phyloP scores from a whole-genome alignment of 768 basidiomycete species.

The Suillus subalutaceus region DNA sequence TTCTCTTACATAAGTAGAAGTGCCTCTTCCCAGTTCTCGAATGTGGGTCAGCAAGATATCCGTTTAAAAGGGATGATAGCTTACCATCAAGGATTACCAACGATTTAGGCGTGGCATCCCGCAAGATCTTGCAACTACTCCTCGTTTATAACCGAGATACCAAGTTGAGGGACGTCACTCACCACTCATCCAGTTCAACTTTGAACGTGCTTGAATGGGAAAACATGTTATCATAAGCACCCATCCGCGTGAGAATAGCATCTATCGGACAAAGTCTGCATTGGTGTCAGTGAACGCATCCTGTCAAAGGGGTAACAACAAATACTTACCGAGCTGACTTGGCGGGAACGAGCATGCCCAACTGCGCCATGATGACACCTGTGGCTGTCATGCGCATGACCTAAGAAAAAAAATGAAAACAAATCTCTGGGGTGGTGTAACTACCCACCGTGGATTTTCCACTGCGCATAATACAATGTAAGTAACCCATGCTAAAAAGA shows the following conservation, averaged over 20 bases:
- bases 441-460: slow-evolving; percentile 73
- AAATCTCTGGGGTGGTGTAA: neutral
- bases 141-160: slow-evolving; percentile 3
- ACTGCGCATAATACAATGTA: slow-evolving; percentile 35
- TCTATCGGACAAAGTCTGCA: slow-evolving; percentile 85
- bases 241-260: slow-evolving; percentile 94
- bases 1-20: slow-evolving; percentile 81
- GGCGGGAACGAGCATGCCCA: slow-evolving; percentile 96
- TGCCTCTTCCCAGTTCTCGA: slow-evolving; percentile 90
- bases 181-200: slow-evolving; percentile 98
- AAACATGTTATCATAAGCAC: slow-evolving; percentile 98
- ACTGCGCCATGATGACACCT: slow-evolving; percentile 92
- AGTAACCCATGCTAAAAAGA: slow-evolving; percentile 7
- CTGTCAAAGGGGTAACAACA: neutral
- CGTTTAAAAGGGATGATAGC: slow-evolving; percentile 25
- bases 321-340: slow-evolving; percentile 64
- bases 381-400: slow-evolving; percentile 96
- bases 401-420: slow-evolving; percentile 33
- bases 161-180: slow-evolving; percentile 13
- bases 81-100: slow-evolving; percentile 93
- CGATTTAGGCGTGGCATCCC: slow-evolving; percentile 92
- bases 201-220: slow-evolving; percentile 95
- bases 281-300: slow-evolving; percentile 11
- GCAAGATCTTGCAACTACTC: slow-evolving; percentile 84
- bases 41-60: slow-evolving; percentile 4